These are phyloP conservation scores for Gnomoniopsis sp. DNA, from an alignment of 2,329 filamentous ascomycete genomes.

Conservation along the genomic window DNA sequence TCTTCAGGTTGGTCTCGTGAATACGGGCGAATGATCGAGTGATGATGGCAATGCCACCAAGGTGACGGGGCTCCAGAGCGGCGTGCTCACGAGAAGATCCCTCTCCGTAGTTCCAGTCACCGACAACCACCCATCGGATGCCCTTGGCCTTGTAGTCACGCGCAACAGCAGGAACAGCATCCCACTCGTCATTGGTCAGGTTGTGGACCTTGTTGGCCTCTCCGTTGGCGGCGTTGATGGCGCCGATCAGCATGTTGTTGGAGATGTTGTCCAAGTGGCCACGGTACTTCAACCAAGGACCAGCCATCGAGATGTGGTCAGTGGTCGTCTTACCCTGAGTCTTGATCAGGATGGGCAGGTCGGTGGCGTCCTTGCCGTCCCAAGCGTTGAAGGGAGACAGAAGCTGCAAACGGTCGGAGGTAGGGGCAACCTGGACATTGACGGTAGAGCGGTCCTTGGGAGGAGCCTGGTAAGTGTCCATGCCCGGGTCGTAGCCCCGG, in stretches of 20 bases:
- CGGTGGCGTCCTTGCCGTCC: slow-evolving; percentile 84
- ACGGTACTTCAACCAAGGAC: slow-evolving; percentile 98
- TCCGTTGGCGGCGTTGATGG: slow-evolving; percentile 91
- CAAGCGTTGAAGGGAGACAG: slow-evolving; percentile 81
- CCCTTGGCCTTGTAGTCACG: slow-evolving; percentile 98
- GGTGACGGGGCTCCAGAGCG: slow-evolving; percentile 93
- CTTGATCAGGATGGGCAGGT: slow-evolving; percentile 95
- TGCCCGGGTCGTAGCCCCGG: slow-evolving; percentile 80
- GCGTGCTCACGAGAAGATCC: slow-evolving; percentile 97
- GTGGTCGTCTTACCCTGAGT: slow-evolving; percentile 93
- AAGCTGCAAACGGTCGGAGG: slow-evolving; percentile 90
- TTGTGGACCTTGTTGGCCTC: slow-evolving; percentile 99
- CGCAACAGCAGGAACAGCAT: slow-evolving; percentile 86
- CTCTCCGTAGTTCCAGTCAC: slow-evolving; percentile 99
- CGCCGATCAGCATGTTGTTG: slow-evolving; percentile 99
- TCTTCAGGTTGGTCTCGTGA: slow-evolving; percentile 99
- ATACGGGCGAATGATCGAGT: slow-evolving; percentile 96
- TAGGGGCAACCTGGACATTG: slow-evolving; percentile 77
- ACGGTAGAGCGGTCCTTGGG: slow-evolving; percentile 73
- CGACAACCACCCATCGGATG: slow-evolving; percentile 92
- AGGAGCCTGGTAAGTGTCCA: slow-evolving; percentile 94
- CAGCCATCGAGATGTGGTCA: slow-evolving; percentile 96
- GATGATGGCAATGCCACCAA: slow-evolving; percentile 96
- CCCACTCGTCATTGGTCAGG: slow-evolving; percentile 76
- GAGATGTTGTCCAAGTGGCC: slow-evolving; percentile 99